Evolutionary conservation across 257 asterid genomes (phyloP).

Genomic region (Gentiana straminea): DNA sequence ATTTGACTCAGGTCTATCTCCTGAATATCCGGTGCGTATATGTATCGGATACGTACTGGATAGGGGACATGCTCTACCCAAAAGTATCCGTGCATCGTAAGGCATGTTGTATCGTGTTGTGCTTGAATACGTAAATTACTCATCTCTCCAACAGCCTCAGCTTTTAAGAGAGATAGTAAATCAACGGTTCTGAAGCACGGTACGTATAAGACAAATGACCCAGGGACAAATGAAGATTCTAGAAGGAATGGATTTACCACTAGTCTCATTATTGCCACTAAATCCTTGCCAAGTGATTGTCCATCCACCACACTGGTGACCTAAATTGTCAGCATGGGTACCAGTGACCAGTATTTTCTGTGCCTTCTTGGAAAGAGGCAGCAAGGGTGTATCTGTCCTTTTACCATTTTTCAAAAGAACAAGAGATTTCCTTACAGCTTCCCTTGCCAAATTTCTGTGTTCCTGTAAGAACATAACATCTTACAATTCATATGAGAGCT

Average conservation of each 20-base stretch:
- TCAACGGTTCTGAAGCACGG: too few relatives aligned
- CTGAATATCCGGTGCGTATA: too few relatives aligned
- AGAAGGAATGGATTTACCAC: constrained; percentile 30
- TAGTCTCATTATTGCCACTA: constrained; percentile 53
- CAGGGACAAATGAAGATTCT: too few relatives aligned
- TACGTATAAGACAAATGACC: too few relatives aligned
- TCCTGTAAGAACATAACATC: constrained; percentile 29
- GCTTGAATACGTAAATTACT: too few relatives aligned
- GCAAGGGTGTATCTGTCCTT: constrained; percentile 34
- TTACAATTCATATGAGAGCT: background rate
- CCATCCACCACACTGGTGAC: constrained; percentile 95
- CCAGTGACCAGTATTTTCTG: constrained; percentile 70
- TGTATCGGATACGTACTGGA: too few relatives aligned
- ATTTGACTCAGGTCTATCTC: too few relatives aligned
- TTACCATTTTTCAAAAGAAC: constrained; percentile 82
- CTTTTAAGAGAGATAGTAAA: too few relatives aligned
- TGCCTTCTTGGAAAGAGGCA: constrained; percentile 66
- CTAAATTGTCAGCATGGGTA: constrained; percentile 80
- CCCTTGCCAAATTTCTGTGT: constrained; percentile 78
- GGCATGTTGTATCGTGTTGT: too few relatives aligned
- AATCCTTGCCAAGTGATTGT: constrained; percentile 82
- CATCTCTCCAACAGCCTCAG: too few relatives aligned
- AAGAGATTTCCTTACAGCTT: constrained; percentile 79
- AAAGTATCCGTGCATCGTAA: too few relatives aligned
- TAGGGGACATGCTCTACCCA: too few relatives aligned